A percentile compares a stretch with the other conserved stretches of the same genome.
Conservation (phyloP, 441 rosid genomes). For the Euphorbia schlechtendalii region DNA sequence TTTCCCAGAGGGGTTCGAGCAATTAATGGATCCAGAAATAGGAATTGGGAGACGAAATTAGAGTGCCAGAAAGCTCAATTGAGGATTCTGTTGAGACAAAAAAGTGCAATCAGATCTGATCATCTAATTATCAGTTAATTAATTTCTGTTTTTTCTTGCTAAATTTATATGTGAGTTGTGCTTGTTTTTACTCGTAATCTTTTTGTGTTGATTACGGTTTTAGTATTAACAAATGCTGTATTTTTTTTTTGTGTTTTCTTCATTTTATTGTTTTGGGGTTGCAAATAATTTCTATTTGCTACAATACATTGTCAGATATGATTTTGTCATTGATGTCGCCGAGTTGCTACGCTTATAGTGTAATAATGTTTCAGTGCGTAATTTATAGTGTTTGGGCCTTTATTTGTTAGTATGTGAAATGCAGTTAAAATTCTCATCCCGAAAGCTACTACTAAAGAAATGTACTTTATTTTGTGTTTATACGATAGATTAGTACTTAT, state of each 20-base stretch:
- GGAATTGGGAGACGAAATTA: slow-evolving; percentile 71
- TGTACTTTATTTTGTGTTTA: too few relatives aligned
- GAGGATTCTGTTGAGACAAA: slow-evolving; percentile 54
- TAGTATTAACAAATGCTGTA: not conserved
- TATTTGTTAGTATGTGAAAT: too few relatives aligned
- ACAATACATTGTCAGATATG: too few relatives aligned
- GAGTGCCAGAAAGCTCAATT: slow-evolving; percentile 77
- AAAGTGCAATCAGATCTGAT: slow-evolving; percentile 37
- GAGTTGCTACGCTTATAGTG: too few relatives aligned
- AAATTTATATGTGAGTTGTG: not conserved
- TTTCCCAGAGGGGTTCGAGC: slow-evolving; percentile 71
- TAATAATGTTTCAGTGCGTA: too few relatives aligned
- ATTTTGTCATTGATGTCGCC: too few relatives aligned
- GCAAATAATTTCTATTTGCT: too few relatives aligned
- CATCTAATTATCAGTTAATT: slow-evolving; percentile 29
- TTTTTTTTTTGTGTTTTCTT: slow-evolving; percentile 1
- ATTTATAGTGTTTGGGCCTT: too few relatives aligned
- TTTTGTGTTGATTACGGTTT: slow-evolving; percentile 15
- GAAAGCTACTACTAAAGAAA: too few relatives aligned
- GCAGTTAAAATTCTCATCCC: too few relatives aligned
- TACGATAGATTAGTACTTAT: too few relatives aligned
- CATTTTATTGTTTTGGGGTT: too few relatives aligned
- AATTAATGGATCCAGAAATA: slow-evolving; percentile 44
- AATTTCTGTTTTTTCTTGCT: not conserved
- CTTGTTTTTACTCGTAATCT: slow-evolving; percentile 1